Base-by-base conservation (phyloP, 208 protist species). In the Trypanosoma theileri region DNA sequence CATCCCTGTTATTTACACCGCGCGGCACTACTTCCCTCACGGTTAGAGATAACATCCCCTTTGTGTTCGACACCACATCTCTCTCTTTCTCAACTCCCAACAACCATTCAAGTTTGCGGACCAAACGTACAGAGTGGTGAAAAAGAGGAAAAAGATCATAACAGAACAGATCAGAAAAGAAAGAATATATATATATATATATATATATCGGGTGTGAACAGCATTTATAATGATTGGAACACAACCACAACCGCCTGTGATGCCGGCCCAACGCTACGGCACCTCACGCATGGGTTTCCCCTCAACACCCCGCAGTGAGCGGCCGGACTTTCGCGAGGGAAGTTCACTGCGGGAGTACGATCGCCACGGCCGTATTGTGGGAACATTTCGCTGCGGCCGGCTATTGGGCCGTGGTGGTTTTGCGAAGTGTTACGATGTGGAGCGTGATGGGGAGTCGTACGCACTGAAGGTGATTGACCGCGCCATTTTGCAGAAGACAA, bases 391-490 rank as follows among this genome's bases (percentile, higher is more conserved):
- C 31, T 76, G 73, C 28, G 88, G 84, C n/a, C 71, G 73, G 26
- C 59, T 93, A 13, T 85, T 96, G 40, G 88, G 88, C 53, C 79
- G 98, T 78, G 98, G 98, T 61, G 98, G 98, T 7, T 99, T 99
- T 79, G 98, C 98, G 11, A 97, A 98, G 81, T 98, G 96, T 73
- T 99, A 97, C 79, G 82, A 97, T 71, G 85, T 99, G 65, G 89
- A 98, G 53, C 79, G 66, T 51, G 83, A 80, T n/a, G 84, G 80
- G 8, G 48, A 46, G 46, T 67, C 80, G 19, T 98, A 93, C 71
- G 98, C 98, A 0, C 90, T 93, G 16, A 99, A 99, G 73, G 87
- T 98, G 14, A 84, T 99, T 69, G 79, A 88, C 58, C 98, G 98
- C 59, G 58, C 78, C 4, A 88, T 92, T 2, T 75, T 99, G 12